phyloP scores from a whole-genome alignment of 2,329 filamentous ascomycete species.

The Nothomitra cinnamomea region DNA sequence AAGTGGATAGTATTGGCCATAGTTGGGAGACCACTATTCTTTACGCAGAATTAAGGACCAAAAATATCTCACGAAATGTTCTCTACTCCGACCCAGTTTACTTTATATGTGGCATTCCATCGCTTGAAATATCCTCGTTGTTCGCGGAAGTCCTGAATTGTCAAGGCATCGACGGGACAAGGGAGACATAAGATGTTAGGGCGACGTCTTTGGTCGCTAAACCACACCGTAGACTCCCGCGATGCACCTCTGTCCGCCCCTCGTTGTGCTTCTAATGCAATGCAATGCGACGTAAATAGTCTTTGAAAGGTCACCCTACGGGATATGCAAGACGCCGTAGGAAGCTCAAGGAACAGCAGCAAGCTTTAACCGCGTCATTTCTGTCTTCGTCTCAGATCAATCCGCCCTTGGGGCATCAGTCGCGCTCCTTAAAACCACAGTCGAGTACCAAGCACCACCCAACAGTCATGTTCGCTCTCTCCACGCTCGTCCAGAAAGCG shows the following conservation, averaged over 20 bases:
- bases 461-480: slow-evolving; percentile 41
- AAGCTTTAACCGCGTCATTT: background rate
- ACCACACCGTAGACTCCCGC: background rate
- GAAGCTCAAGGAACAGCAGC: background rate
- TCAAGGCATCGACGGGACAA: too few relatives aligned
- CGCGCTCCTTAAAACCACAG: too few relatives aligned
- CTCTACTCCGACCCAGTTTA: too few relatives aligned
- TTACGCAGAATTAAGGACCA: too few relatives aligned
- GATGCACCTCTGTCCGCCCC: background rate
- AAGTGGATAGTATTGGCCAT: too few relatives aligned
- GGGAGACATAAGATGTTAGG: too few relatives aligned
- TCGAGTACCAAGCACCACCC: background rate
- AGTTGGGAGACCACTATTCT: too few relatives aligned
- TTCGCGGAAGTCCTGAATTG: too few relatives aligned
- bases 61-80: too few relatives aligned
- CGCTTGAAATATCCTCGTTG: too few relatives aligned
- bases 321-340: background rate
- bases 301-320: background rate
- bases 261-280: background rate
- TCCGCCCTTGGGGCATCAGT: background rate
- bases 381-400: background rate
- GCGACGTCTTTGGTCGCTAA: background rate
- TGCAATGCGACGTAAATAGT: background rate
- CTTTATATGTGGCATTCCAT: too few relatives aligned
- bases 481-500: slow-evolving; percentile 84